phyloP scores from a whole-genome alignment of 2,329 filamentous ascomycete genomes.

The Aspergillus spinulosporus region DNA sequence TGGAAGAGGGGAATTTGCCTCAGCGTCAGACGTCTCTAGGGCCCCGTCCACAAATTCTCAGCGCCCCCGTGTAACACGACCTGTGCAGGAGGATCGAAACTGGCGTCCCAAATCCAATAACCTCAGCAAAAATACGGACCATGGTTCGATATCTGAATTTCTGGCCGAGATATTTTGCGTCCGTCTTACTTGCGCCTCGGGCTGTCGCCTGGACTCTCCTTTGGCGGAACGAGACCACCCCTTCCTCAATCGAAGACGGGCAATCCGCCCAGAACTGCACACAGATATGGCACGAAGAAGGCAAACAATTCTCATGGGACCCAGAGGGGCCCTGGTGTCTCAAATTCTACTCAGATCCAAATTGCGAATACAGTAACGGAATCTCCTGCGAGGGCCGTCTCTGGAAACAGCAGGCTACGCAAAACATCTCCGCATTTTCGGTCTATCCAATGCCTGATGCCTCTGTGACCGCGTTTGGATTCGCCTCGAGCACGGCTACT shows the following conservation, averaged over 20 bases:
- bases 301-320: conserved; percentile 16
- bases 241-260: conserved; percentile 1
- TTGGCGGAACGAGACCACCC: conserved; percentile 19
- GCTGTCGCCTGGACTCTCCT: conserved; percentile 17
- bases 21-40: not conserved
- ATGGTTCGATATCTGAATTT: conserved; percentile 10
- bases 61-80: not conserved
- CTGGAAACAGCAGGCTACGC: conserved; percentile 12
- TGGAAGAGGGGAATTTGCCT: not conserved
- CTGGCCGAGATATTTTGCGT: not conserved
- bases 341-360: conserved; percentile 14
- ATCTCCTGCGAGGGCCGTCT: conserved; percentile 11
- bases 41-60: not conserved
- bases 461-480: conserved; percentile 3
- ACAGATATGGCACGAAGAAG: conserved; percentile 18
- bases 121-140: not conserved
- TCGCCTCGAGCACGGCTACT: conserved; percentile 6
- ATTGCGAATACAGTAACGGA: conserved; percentile 12
- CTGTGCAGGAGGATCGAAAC: not conserved
- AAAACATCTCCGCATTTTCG: conserved; percentile 17
- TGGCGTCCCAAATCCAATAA: not conserved
- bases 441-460: conserved; percentile 18
- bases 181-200: not conserved
- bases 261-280: conserved; percentile 11
- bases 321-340: conserved; percentile 21